Evolutionary conservation across 495 filamentous ascomycete species (phyloP).

Genomic region (Usnea hakonensis): DNA sequence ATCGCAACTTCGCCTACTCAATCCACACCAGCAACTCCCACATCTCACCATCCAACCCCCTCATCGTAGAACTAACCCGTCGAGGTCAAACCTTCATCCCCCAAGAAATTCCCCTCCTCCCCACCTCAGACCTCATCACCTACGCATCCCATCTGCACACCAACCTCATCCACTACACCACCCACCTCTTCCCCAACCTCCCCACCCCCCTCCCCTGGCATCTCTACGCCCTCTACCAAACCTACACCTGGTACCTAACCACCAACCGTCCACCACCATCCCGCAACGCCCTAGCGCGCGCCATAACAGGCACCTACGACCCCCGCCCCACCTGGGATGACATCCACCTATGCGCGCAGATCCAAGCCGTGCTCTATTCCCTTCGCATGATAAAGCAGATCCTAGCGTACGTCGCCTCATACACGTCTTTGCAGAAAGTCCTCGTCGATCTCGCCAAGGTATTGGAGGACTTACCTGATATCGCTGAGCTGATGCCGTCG

Average conservation of each 20-base stretch:
- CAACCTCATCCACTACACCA: background rate
- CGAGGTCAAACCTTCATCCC: conserved; percentile 24
- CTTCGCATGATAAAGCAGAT: conserved; percentile 57
- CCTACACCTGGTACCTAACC: conserved; percentile 9
- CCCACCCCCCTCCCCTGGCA: background rate
- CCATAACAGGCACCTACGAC: conserved; percentile 25
- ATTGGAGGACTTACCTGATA: background rate
- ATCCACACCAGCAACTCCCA: conserved; percentile 32
- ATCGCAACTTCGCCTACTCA: conserved; percentile 53
- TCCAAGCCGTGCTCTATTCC: conserved; percentile 57
- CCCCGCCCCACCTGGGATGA: conserved; percentile 44
- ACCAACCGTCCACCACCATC: conserved; percentile 8
- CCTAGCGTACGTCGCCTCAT: conserved; percentile 19
- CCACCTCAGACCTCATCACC: background rate
- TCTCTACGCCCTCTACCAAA: conserved; percentile 8
- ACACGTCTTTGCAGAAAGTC: background rate
- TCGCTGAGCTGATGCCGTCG: conserved; percentile 1
- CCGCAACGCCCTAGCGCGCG: background rate
- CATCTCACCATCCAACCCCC: conserved; percentile 24
- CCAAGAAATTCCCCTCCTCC: background rate
- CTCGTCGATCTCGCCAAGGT: background rate
- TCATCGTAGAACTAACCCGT: conserved; percentile 38
- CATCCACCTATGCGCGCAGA: conserved; percentile 56
- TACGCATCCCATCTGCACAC: background rate
- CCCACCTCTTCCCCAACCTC: background rate